Conservation (phyloP, 2,329 filamentous ascomycete genomes). For the Bipolaris victoriae region DNA sequence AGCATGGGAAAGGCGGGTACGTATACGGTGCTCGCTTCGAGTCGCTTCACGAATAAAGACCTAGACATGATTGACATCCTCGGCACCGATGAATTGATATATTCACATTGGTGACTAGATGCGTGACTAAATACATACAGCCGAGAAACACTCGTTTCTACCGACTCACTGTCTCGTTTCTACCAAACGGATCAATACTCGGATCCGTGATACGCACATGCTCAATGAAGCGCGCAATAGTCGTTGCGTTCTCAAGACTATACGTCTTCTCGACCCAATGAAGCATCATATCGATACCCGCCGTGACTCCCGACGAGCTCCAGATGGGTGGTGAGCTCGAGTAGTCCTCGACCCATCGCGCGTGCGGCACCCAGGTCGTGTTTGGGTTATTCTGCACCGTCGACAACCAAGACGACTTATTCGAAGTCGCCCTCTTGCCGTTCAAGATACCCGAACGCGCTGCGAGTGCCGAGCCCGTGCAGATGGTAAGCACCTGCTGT, state of each 20-base stretch:
- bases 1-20: neutral
- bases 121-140: too few relatives aligned
- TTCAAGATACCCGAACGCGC: slow-evolving; percentile 66
- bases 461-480: slow-evolving; percentile 65
- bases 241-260: slow-evolving; percentile 59
- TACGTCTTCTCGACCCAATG: slow-evolving; percentile 61
- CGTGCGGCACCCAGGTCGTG: slow-evolving; percentile 65
- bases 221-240: slow-evolving; percentile 61
- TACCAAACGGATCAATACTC: slow-evolving; percentile 61
- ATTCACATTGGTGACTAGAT: neutral
- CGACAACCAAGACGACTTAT: slow-evolving; percentile 50
- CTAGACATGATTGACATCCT: slow-evolving; percentile 3
- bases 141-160: neutral
- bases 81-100: neutral
- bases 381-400: slow-evolving; percentile 54
- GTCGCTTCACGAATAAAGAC: neutral
- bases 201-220: slow-evolving; percentile 61
- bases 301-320: slow-evolving; percentile 67
- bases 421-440: slow-evolving; percentile 55
- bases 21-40: neutral
- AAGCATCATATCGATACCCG: slow-evolving; percentile 65
- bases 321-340: slow-evolving; percentile 59
- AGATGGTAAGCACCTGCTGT: slow-evolving; percentile 67
- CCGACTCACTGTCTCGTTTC: slow-evolving; percentile 20
- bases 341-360: slow-evolving; percentile 68